These are phyloP conservation scores for Iris macrosiphon DNA, from an alignment of 106 monocot species.

Conservation along the genomic window DNA sequence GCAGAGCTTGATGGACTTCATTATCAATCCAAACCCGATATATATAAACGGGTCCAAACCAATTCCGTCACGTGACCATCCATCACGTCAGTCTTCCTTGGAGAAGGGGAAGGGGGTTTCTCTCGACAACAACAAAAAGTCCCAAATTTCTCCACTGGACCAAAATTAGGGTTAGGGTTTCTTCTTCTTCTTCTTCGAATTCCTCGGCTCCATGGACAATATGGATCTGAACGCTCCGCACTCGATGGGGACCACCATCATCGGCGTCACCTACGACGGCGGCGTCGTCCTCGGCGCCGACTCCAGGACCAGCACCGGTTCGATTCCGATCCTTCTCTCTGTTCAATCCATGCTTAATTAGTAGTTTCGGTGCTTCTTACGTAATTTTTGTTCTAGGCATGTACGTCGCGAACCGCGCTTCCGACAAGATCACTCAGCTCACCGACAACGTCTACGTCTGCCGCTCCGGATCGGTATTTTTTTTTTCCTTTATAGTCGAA, in stretches of 20 bases:
- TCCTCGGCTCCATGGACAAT: neutral
- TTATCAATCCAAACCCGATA: too few relatives aligned
- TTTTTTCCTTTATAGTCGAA: neutral
- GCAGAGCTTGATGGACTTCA: too few relatives aligned
- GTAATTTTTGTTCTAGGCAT: conserved; percentile 4
- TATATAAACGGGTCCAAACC: too few relatives aligned
- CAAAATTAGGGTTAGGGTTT: conserved; percentile 5
- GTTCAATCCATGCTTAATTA: neutral
- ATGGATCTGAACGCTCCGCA: conserved; percentile 6
- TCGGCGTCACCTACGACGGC: conserved; percentile 24
- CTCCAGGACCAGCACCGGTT: conserved; percentile 25
- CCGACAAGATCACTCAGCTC: conserved; percentile 21
- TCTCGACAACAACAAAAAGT: too few relatives aligned
- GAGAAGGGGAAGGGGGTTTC: too few relatives aligned
- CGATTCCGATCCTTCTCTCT: neutral
- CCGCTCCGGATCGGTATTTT: conserved; percentile 22
- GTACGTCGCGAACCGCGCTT: conserved; percentile 23
- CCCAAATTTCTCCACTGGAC: too few relatives aligned
- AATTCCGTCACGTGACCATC: too few relatives aligned
- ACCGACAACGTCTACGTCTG: conserved; percentile 25
- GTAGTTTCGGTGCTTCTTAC: neutral
- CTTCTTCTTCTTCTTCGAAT: neutral
- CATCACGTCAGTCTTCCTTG: too few relatives aligned
- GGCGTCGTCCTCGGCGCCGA: conserved; percentile 25
- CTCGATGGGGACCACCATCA: conserved; percentile 24